Evolutionary conservation across 768 basidiomycete genomes (phyloP), one percentile per base, ranked within the genome.

Genomic region (Panellus pusillus): DNA sequence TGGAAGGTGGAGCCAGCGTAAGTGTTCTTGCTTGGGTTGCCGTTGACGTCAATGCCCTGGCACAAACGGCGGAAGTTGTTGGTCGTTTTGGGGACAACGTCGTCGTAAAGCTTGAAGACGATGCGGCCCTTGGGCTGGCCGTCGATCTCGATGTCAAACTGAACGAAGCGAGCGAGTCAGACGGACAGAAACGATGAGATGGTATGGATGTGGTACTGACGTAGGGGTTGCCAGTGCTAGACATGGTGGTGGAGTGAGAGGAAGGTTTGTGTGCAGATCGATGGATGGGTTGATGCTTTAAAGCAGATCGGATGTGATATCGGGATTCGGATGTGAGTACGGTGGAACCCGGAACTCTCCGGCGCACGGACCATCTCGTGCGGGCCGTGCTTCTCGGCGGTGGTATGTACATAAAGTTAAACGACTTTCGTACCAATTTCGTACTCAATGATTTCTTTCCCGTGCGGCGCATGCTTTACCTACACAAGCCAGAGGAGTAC

Each of bases 31-130:
- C 61, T 14, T 4, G 24, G 39, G 6, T 17, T 5, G 35, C 49
- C 58, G 46, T 44, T 48, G 32, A 50, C 29, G 29, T 51, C 52
- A 20, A 37, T 74, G 7, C 82, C 83, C 6, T 84, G 82, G 8
- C 86, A 82, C 42, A 94, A 78, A 65, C 88, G 85, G 49, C 91
- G 85, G 75, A 93, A 94, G 76, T 93, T 93, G 45, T 70, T 72
- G 3, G 88, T 69, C 11, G 93, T 94, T 70, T 79, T 82, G 49
- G 93, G 93, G n/a, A 91, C 90, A 15, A 80, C 76, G 50, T 86
- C 81, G 70, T 93, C 90, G 71, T 80, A 92, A 39, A 95, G 80
- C 70, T 88, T 84, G 81, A 95, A 91, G 24, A 86, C 78, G 60
- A 95, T 82, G 41, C 87, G 83, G 19, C 89, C 90, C 1, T 80